These are phyloP conservation scores for Fusarium floridanum DNA, from an alignment of 2,329 filamentous ascomycete genomes.

Conservation along the genomic window DNA sequence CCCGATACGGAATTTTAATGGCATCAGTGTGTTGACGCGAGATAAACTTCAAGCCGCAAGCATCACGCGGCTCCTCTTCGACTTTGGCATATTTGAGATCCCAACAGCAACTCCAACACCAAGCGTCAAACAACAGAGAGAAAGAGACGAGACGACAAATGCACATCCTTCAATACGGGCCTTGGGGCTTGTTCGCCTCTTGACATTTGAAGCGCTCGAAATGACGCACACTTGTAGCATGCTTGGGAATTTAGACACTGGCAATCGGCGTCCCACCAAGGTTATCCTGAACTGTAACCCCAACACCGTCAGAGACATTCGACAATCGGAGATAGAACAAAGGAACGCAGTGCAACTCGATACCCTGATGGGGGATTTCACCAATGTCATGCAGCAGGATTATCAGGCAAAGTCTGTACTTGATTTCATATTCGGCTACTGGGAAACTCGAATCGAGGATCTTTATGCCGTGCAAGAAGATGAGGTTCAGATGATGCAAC, in stretches of 20 bases:
- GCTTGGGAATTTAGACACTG: too few species aligned
- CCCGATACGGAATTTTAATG: fast-evolving
- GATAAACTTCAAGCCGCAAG: fast-evolving
- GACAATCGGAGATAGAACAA: not conserved
- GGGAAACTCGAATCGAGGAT: not conserved
- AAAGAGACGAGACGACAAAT: not conserved
- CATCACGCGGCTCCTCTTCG: not conserved
- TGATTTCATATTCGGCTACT: not conserved
- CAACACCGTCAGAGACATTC: not conserved
- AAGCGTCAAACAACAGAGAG: too few species aligned
- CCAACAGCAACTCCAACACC: not conserved
- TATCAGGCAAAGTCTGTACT: not conserved
- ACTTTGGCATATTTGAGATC: not conserved
- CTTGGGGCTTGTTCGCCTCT: not conserved
- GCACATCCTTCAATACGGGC: not conserved
- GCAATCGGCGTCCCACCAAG: too few species aligned
- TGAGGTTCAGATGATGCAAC: not conserved
- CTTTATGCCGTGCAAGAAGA: not conserved
- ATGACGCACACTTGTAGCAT: constrained; percentile 1
- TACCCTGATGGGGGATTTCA: not conserved
- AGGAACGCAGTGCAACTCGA: not conserved
- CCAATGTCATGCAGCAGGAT: not conserved
- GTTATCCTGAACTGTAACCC: not conserved
- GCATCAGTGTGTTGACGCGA: fast-evolving
- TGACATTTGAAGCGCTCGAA: constrained; percentile 3